Evolutionary conservation across 495 filamentous ascomycete species (phyloP).

Genomic region (Neurospora africana): DNA sequence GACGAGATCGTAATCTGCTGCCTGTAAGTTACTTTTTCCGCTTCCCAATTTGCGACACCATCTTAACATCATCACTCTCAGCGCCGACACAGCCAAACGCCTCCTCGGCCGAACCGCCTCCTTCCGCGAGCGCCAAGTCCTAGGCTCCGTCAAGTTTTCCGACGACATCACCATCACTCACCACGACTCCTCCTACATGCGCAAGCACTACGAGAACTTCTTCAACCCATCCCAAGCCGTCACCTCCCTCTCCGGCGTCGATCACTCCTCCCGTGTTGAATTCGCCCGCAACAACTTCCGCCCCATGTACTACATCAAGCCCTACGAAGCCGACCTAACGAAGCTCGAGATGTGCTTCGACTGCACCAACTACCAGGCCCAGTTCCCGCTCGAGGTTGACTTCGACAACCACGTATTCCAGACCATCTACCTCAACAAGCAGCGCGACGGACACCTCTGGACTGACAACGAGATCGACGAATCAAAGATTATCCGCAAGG

Average conservation of each 20-base stretch:
- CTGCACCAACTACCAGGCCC: slow-evolving; percentile 74
- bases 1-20: slow-evolving; percentile 68
- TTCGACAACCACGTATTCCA: slow-evolving; percentile 63
- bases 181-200: slow-evolving; percentile 64
- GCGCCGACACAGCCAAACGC: slow-evolving; percentile 59
- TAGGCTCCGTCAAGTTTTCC: slow-evolving; percentile 66
- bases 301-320: slow-evolving; percentile 78
- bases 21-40: slow-evolving; percentile 18
- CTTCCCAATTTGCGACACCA: not conserved
- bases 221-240: slow-evolving; percentile 36
- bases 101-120: slow-evolving; percentile 53
- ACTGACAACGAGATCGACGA: slow-evolving; percentile 59
- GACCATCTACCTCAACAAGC: slow-evolving; percentile 70
- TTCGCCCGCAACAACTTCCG: slow-evolving; percentile 35
- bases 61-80: not conserved
- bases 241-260: slow-evolving; percentile 16
- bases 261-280: slow-evolving; percentile 22
- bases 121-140: slow-evolving; percentile 54
- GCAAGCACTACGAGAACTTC: slow-evolving; percentile 61
- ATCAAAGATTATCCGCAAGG: slow-evolving; percentile 55
- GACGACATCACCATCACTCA: slow-evolving; percentile 82
- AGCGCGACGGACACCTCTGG: slow-evolving; percentile 52
- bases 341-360: slow-evolving; percentile 86
- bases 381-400: slow-evolving; percentile 48
- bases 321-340: slow-evolving; percentile 47